Base-by-base conservation (phyloP, 2,329 filamentous ascomycete genomes). In the Nothophaeocryptopus gaeumannii region DNA sequence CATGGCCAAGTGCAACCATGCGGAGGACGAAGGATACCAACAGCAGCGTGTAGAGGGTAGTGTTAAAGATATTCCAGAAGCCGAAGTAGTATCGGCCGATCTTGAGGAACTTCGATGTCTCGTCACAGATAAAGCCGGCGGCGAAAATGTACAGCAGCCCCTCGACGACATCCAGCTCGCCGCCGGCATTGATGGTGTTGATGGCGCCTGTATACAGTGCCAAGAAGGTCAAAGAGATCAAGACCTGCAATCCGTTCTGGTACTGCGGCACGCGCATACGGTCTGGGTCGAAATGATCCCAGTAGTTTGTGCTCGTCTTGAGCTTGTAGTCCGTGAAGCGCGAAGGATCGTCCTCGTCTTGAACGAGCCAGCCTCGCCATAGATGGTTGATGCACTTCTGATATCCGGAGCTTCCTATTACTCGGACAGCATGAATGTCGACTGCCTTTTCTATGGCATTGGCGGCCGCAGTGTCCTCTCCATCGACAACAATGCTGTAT, bases 61-160 rank as follows among this genome's bases (percentile, higher is more conserved):
- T 80, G 70, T 99, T 99, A 76, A 99, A 96, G 16, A 88, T 88
- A 63, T 96, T 96, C 93, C 93, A 97, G 69, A 99, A 99, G 14
- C 89, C 86, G 47, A 99, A 78, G 64, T 97, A 97, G 63, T 86
- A 87, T 54, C 87, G 82, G 8, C 93, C 93, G 11, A 96, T 88
- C 68, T 99, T 99, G 82, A 89, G 96, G 60, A 96, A 81, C 70
- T 99, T 99, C 65, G 84, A 75, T 1, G 85, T 59, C 66, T 97
- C 93, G 66, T 99, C 92, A 62, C 84, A 90, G 30, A 96, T 80
- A 69, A 95, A 99, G 15, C 89, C 91, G 4, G 92, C 69, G 0
- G 93, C 97, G 74, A 99, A 96, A 56, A 92, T 67, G 65, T 99
- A 99, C 9, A 99, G 78, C 12, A 93, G 72, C 0, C 85, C 81